These are phyloP conservation scores for Mortierella sp. DNA, from an alignment of 371 early-diverging fungal genomes.

Conservation along the genomic window DNA sequence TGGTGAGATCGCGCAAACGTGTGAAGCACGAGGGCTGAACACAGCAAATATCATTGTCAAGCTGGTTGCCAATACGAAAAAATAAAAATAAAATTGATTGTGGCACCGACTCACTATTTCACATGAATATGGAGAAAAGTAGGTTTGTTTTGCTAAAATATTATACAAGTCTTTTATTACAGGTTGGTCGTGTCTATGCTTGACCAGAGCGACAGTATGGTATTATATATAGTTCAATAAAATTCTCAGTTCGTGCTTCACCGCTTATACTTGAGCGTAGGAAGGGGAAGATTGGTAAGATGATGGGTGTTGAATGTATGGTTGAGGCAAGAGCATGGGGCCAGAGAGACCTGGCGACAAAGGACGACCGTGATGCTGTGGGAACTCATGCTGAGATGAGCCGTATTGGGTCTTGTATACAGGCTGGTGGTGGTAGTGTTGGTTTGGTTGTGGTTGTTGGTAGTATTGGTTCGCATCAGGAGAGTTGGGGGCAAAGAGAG, in stretches of 20 bases:
- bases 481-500: conserved; percentile 39
- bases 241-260: too few relatives aligned
- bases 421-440: conserved; percentile 2
- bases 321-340: conserved; percentile 41
- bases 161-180: conserved; percentile 39
- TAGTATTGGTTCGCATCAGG: neutral
- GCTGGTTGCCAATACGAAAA: neutral
- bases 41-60: neutral
- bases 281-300: conserved; percentile 18
- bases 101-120: neutral
- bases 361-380: conserved; percentile 27
- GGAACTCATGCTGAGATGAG: conserved; percentile 18
- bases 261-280: conserved; percentile 1
- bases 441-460: conserved; percentile 14
- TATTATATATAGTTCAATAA: conserved; percentile 7
- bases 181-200: neutral
- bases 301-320: conserved; percentile 34
- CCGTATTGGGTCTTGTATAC: conserved; percentile 17
- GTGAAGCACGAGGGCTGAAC: conserved; percentile 18
- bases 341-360: conserved; percentile 30
- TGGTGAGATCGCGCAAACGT: conserved; percentile 36
- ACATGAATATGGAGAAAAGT: neutral
- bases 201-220: conserved; percentile 1
- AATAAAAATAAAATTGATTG: too few relatives aligned
- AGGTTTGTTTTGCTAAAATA: neutral